These are phyloP conservation scores for Nakazawaea holstii DNA, from an alignment of 805 yeast genomes.

Conservation along the genomic window DNA sequence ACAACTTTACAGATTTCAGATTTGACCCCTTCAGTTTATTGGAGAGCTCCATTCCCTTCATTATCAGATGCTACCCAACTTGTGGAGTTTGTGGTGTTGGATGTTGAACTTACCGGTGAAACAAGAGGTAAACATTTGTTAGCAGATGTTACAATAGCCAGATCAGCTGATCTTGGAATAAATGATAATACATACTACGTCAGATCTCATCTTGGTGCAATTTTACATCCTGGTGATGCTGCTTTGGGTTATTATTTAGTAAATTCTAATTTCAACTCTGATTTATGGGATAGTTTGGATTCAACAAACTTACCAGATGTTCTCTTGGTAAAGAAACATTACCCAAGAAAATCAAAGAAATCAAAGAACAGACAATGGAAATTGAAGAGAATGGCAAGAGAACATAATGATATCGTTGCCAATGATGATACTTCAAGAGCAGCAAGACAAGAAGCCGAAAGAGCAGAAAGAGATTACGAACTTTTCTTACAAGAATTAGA, in stretches of 20 bases:
- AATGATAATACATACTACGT: slow-evolving; percentile 81
- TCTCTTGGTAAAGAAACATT: slow-evolving; percentile 81
- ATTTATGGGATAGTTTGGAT: slow-evolving; percentile 69
- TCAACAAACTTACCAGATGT: slow-evolving; percentile 74
- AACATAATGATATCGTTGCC: slow-evolving; percentile 84
- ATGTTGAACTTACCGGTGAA: slow-evolving; percentile 87
- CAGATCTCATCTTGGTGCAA: slow-evolving; percentile 89
- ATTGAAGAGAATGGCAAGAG: slow-evolving; percentile 95
- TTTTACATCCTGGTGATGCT: slow-evolving; percentile 94
- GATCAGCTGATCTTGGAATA: slow-evolving; percentile 81
- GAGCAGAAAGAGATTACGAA: slow-evolving; percentile 94
- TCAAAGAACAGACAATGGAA: slow-evolving; percentile 82
- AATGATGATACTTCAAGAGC: slow-evolving; percentile 55
- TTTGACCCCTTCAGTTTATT: slow-evolving; percentile 62
- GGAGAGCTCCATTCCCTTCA: slow-evolving; percentile 78
- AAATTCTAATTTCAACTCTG: slow-evolving; percentile 86
- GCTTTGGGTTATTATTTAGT: slow-evolving; percentile 85
- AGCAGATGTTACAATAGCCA: slow-evolving; percentile 90
- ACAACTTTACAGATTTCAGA: slow-evolving; percentile 74
- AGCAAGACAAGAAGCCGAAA: slow-evolving; percentile 82
- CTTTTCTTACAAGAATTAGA: slow-evolving; percentile 94
- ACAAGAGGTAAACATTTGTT: slow-evolving; percentile 71
- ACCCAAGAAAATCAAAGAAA: slow-evolving; percentile 72
- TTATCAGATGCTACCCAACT: slow-evolving; percentile 72
- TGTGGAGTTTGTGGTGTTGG: slow-evolving; percentile 84